These are phyloP conservation scores for Flagelloscypha sp. DNA, from an alignment of 768 basidiomycete genomes.

Conservation along the genomic window DNA sequence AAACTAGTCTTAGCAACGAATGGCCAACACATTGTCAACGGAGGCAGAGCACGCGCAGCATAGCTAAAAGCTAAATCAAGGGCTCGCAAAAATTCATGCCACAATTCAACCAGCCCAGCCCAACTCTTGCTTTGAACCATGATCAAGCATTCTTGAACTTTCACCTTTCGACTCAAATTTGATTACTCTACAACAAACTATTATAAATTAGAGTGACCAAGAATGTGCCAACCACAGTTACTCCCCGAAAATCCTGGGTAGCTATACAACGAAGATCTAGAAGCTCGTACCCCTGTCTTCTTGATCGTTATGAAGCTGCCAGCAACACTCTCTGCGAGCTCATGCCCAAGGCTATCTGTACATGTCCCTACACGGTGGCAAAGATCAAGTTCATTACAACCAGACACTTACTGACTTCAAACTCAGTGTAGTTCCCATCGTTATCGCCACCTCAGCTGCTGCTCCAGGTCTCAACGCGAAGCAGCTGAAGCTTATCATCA, in stretches of 20 bases:
- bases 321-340: slow-evolving; percentile 93
- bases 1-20: too few species aligned
- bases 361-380: slow-evolving; percentile 96
- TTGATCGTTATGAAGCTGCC: slow-evolving; percentile 94
- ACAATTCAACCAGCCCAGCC: too few species aligned
- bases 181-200: too few species aligned
- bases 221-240: too few species aligned
- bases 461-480: slow-evolving; percentile 97
- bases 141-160: too few species aligned
- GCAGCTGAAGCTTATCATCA: slow-evolving; percentile 92
- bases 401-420: slow-evolving; percentile 97
- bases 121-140: too few species aligned
- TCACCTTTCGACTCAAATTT: too few species aligned
- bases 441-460: slow-evolving; percentile 97
- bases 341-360: slow-evolving; percentile 90
- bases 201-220: too few species aligned
- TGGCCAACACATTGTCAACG: too few species aligned
- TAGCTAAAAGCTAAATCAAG: too few species aligned
- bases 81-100: too few species aligned
- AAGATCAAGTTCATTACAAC: slow-evolving; percentile 97
- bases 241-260: slow-evolving; percentile 93
- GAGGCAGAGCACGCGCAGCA: too few species aligned
- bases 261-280: slow-evolving; percentile 94
- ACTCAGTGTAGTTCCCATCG: slow-evolving; percentile 90
- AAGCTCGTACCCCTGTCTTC: slow-evolving; percentile 90